Evolutionary conservation across 148 eudicot species (phyloP).

Genomic region (Diospyros lotus): DNA sequence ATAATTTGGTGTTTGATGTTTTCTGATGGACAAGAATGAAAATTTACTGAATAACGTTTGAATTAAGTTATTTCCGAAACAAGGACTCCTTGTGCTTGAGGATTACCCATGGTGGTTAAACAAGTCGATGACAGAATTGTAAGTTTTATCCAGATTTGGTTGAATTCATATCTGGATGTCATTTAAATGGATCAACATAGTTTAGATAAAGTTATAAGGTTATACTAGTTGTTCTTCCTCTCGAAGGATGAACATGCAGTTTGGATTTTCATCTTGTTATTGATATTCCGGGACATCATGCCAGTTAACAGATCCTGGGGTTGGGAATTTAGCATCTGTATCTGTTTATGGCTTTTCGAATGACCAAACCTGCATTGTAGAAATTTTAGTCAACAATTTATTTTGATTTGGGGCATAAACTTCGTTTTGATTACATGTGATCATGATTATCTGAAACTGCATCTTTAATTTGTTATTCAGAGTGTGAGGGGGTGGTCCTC

Average conservation of each 20-base stretch:
- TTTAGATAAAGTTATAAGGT: neutral
- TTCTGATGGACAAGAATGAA: neutral
- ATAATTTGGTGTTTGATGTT: neutral
- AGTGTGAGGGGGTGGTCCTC: too few relatives aligned
- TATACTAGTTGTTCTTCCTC: neutral
- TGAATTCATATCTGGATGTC: neutral
- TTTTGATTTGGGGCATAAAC: neutral
- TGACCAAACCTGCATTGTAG: neutral
- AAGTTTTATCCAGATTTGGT: neutral
- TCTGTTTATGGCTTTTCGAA: neutral
- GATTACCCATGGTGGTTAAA: neutral
- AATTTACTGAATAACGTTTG: neutral
- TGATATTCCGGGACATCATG: neutral
- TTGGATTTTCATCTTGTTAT: neutral
- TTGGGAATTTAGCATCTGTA: neutral
- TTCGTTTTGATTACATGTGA: neutral
- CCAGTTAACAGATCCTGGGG: neutral
- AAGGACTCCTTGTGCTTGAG: neutral
- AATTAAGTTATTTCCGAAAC: neutral
- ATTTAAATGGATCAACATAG: neutral
- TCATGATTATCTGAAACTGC: too few relatives aligned
- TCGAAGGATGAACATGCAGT: neutral
- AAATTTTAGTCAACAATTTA: neutral
- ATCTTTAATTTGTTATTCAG: too few relatives aligned
- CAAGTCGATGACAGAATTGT: neutral